Evolutionary conservation across 2,329 filamentous ascomycete species (phyloP), one percentile per base, ranked within the genome.

Genomic region (Knufia petricola): DNA sequence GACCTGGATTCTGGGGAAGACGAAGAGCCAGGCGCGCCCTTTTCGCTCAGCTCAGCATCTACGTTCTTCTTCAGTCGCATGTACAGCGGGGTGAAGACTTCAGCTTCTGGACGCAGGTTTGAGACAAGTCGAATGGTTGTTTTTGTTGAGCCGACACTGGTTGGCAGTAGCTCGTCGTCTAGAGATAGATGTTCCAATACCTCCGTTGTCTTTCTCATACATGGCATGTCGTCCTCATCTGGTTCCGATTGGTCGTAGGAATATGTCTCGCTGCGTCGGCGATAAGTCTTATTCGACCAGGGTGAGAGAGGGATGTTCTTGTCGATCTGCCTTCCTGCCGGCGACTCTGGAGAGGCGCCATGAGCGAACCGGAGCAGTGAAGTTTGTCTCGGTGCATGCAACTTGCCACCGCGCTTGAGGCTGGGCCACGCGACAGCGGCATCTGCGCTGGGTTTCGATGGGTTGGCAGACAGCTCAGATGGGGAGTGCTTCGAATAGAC

Each of bases 351-450:
- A 12, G 55, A 57, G 9, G 42, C 48, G 15, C 40, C 50, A 43
- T 51, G 49, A 23, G 53, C 50, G 38, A 57, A 58, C 13, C 56
- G 52, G 15, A 58, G 50, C 19, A 58, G 43, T 10, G 56, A 59
- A 50, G 55, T 57, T 45, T 58, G 53, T 21, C 57, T 52, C 6
- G 56, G 55, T 8, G 55, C 53, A 52, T 58, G 57, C 12, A 2
- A 20, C 17, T n/a, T 31, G 32, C 15, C 15, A 20, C 13, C 3
- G n/a, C 28, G 12, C 10, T 38, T 19, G 17, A 17, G 19, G 23
- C n/a, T 26, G 13, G 15, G 7, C 21, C n/a, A 9, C 10, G 13
- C n/a, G n/a, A 12, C 23, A 6, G 31, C 21, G 39, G 42, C n/a
- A 31, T 37, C 30, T 9, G 17, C 15, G 1, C 42, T 40, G 20